Evolutionary conservation across 2,329 filamentous ascomycete genomes (phyloP).

Genomic region (Neonectria punicea): DNA sequence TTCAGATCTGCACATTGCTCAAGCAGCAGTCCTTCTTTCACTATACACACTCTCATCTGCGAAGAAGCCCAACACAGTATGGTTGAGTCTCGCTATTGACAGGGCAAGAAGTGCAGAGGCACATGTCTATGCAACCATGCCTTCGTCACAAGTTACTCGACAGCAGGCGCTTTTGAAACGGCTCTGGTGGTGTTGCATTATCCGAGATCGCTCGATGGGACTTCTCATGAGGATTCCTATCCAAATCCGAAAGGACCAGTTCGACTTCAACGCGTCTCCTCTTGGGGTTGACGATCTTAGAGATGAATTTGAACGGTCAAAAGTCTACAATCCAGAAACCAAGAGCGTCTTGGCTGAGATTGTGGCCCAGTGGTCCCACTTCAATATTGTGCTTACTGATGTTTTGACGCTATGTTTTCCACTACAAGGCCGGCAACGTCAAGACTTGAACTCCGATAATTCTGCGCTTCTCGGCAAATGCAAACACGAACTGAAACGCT

Average conservation of each 20-base stretch:
- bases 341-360: constrained; percentile 21
- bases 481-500: not conserved
- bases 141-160: not conserved
- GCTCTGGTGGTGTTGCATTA: constrained; percentile 23
- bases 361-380: constrained; percentile 7
- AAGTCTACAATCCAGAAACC: constrained; percentile 20
- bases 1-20: constrained; percentile 2
- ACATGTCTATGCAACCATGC: not conserved
- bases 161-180: constrained; percentile 4
- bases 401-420: constrained; percentile 10
- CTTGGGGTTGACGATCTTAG: constrained; percentile 12
- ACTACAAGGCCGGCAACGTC: not conserved
- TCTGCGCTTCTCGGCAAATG: not conserved
- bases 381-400: constrained; percentile 24
- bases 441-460: not conserved
- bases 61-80: constrained; percentile 9
- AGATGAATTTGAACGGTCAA: constrained; percentile 24
- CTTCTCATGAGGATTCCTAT: constrained; percentile 8
- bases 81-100: constrained; percentile 18
- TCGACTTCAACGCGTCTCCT: constrained; percentile 6
- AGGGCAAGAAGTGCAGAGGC: constrained; percentile 12
- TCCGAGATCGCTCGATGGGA: constrained; percentile 10
- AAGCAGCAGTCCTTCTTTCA: constrained; percentile 14
- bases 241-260: constrained; percentile 9
- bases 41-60: constrained; percentile 3